Conservation (phyloP, 192 early-diverging fungal species). For the Thamnidium elegans region DNA sequence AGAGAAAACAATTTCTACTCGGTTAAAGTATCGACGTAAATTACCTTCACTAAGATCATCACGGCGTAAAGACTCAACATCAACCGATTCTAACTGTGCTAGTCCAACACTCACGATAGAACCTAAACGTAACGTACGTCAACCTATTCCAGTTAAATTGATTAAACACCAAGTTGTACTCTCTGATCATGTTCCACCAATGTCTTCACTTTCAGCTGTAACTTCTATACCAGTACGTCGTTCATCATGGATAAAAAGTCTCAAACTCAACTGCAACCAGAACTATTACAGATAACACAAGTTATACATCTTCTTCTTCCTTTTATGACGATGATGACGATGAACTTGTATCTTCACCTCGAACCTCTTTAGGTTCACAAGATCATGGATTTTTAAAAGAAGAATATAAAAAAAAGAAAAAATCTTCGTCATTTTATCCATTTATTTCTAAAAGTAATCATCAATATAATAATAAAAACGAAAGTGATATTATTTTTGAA, state of each 20-base stretch:
- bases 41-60: neutral
- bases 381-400: neutral
- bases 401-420: neutral
- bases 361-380: slow-evolving; percentile 10
- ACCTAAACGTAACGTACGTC: neutral
- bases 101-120: neutral
- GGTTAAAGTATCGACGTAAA: slow-evolving; percentile 3
- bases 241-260: neutral
- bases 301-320: neutral
- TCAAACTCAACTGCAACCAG: neutral
- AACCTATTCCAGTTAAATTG: slow-evolving; percentile 12
- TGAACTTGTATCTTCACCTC: slow-evolving; percentile 5
- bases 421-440: neutral
- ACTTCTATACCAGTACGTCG: neutral
- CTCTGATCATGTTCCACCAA: slow-evolving; percentile 14
- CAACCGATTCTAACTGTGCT: too few species aligned
- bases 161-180: slow-evolving; percentile 24
- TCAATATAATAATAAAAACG: neutral
- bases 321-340: slow-evolving; percentile 12
- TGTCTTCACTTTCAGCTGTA: slow-evolving; percentile 10
- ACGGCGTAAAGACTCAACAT: neutral
- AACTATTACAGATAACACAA: neutral
- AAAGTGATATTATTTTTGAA: slow-evolving; percentile 9
- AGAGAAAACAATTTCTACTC: neutral
- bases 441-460: too few species aligned